Evolutionary conservation across 2,329 filamentous ascomycete genomes (phyloP).

Genomic region (Phaeoacremonium minimum): DNA sequence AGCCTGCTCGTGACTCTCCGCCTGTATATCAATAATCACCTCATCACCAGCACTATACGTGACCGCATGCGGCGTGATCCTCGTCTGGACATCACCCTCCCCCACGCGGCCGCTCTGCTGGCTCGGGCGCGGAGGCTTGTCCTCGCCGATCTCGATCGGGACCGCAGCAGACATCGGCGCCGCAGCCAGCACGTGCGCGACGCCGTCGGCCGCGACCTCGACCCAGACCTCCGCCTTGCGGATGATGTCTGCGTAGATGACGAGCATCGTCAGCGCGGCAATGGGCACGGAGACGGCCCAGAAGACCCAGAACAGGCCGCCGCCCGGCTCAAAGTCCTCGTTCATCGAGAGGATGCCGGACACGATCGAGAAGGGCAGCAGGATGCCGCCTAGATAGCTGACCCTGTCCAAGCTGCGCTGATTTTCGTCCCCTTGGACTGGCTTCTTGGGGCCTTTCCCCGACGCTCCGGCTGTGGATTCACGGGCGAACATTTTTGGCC

Average conservation of each 20-base stretch:
- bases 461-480: constrained; percentile 1
- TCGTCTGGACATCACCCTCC: neutral
- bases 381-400: constrained; percentile 42
- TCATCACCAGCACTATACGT: constrained; percentile 9
- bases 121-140: neutral
- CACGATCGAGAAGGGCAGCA: constrained; percentile 43
- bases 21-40: constrained; percentile 10
- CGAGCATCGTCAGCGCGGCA: constrained; percentile 28
- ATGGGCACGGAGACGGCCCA: constrained; percentile 38
- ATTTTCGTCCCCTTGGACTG: constrained; percentile 21
- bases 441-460: neutral
- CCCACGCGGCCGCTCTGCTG: neutral
- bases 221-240: constrained; percentile 41
- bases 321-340: constrained; percentile 36
- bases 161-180: neutral
- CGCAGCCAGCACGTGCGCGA: too few species aligned
- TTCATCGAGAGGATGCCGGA: constrained; percentile 43
- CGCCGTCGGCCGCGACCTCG: constrained; percentile 26
- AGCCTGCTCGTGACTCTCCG: neutral
- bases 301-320: constrained; percentile 40
- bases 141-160: neutral
- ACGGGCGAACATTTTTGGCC: neutral
- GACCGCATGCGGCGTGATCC: constrained; percentile 6
- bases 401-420: constrained; percentile 40
- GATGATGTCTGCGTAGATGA: constrained; percentile 45